Base-by-base conservation (phyloP, 768 basidiomycete species). In the Lentinus brumalis region DNA sequence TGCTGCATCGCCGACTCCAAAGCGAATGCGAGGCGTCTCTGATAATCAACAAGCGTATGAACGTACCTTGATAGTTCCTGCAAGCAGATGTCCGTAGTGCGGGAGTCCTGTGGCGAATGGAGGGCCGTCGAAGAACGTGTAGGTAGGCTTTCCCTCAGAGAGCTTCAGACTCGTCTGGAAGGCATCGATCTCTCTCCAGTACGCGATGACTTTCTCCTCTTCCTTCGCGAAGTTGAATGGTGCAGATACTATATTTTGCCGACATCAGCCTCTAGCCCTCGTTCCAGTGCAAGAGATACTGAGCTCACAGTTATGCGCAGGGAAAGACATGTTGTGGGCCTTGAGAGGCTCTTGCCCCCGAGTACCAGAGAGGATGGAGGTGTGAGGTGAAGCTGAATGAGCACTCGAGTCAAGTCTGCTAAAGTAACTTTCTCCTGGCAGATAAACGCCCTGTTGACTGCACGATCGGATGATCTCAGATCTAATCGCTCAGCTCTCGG, bases 81-180 rank as follows among this genome's bases (percentile, higher is more conserved):
- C 91, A 42, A 97, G 83, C 50, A 97, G 77, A 78, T 96, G 94
- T 8, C 96, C 96, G 68, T 98, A 98, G 73, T 98, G 96, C 7
- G 96, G 96, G 67, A 96, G 78, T 46, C 97, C 97, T 2, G 96
- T 98, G 0, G 96, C 96, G 69, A 98, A 98, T 0, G 96, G 96
- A 2, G 95, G 95, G 4, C 96, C 96, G 73, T 98, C 97, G 77
- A 94, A 98, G 80, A 99, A 99, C 26, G 94, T 86, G 74, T 81
- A 99, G 70, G 92, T 87, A 16, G 95, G 94, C 41, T 88, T 83
- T 3, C 95, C 95, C 71, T 96, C 89, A 0, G 93, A 94, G 49
- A 96, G 86, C 77, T 94, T 94, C 67, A 98, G 76, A 67, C 91
- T 93, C 7, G 96, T 98, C 71, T 89, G 86, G 77, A 99, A 99